Evolutionary conservation across 192 early-diverging fungal genomes (phyloP), one percentile per base, ranked within the genome.

Genomic region (Gonapodya prolifera): DNA sequence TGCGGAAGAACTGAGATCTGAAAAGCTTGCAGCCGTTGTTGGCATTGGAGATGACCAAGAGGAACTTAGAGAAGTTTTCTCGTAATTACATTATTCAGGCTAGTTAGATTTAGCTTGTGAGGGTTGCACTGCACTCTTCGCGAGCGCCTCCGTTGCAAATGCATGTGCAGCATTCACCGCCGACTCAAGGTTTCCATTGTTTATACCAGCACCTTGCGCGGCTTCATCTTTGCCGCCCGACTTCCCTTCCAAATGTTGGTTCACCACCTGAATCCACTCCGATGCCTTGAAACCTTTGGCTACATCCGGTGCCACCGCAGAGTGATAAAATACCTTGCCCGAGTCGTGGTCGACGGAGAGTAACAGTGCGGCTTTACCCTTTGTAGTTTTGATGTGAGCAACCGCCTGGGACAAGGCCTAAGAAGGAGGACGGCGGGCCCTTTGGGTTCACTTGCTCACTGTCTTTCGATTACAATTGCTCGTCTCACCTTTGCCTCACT

Each of bases 141-240:
- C 77, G 30, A 91, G 69, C 83, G 90, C 87, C 69, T 87, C 69
- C 79, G 92, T 83, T 76, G 90, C 95, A 86, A 93, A 95, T 76
- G 89, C 85, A 74, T 86, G 79, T 28, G 96, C 95, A 70, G 88
- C 86, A 28, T 83, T 82, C 8, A 95, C 78, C 30, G 95, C 96
- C 80, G 93, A 91, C 70, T 91, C 89, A 30, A 93, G 82, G 76
- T 85, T 83, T 75, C 81, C 84, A 18, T 88, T 76, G 32, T 91
- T 86, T 45, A 87, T 84, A 34, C 95, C 97, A 75, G 91, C 90
- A 23, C 97, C 97, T 78, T 95, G 95, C 34, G 97, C 97, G 77
- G 93, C 80, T 74, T 95, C 95, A 69, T 95, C 94, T 79, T 96
- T 97, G 73, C 97, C 97, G 35, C 97, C 97, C 77, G 91, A 91